Conservation (phyloP, 2,329 filamentous ascomycete genomes). For the Colletotrichum sp. region DNA sequence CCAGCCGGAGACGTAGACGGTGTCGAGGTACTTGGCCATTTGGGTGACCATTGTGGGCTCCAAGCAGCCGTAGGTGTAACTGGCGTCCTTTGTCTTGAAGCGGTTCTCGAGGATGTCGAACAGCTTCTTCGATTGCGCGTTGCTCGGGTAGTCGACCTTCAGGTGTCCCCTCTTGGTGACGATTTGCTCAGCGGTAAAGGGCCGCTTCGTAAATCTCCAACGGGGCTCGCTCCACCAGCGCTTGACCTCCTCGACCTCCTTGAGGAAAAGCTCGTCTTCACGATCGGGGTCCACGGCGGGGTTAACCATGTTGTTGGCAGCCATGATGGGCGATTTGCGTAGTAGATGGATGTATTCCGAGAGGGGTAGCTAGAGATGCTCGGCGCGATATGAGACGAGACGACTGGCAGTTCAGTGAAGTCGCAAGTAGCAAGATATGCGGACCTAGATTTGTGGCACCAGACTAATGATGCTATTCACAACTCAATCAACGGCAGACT, state of each 20-base stretch:
- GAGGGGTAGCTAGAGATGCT: not conserved
- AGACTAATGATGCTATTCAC: conserved; percentile 19
- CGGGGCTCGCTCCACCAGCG: conserved; percentile 92
- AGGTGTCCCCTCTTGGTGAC: conserved; percentile 93
- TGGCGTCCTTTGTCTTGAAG: conserved; percentile 86
- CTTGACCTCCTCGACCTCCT: conserved; percentile 88
- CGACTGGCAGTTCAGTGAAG: not conserved
- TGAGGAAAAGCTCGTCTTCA: conserved; percentile 72
- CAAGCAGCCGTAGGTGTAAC: conserved; percentile 95
- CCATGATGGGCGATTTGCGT: conserved; percentile 49
- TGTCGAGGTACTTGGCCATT: conserved; percentile 99
- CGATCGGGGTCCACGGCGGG: conserved; percentile 57
- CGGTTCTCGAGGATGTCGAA: conserved; percentile 88
- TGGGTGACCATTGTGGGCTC: conserved; percentile 99
- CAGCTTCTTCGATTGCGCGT: conserved; percentile 88
- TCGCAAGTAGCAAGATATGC: not conserved
- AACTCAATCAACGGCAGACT: not conserved
- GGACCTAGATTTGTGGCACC: not conserved
- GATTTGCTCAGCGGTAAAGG: conserved; percentile 96
- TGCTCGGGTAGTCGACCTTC: conserved; percentile 90
- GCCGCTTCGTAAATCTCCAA: conserved; percentile 91
- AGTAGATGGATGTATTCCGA: not conserved
- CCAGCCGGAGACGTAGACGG: conserved; percentile 98
- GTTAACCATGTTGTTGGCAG: conserved; percentile 66
- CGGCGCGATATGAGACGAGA: not conserved